These are phyloP conservation scores for Pyrus pyrifolia DNA, from an alignment of 306 rosid species.

Conservation along the genomic window DNA sequence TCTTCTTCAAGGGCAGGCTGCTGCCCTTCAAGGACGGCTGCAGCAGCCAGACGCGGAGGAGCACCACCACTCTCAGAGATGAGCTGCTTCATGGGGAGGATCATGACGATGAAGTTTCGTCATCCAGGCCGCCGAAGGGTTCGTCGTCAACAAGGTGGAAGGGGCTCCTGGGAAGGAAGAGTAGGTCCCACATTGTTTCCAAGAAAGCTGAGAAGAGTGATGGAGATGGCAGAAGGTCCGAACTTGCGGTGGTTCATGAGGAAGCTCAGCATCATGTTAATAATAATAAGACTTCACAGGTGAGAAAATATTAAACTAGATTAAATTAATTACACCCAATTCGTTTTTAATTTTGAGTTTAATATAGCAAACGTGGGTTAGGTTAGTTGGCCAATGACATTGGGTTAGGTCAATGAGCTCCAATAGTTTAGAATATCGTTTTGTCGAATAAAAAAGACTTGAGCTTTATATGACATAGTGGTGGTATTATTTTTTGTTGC, in stretches of 20 bases:
- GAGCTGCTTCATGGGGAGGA: conserved; percentile 57
- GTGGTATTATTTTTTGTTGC: neutral
- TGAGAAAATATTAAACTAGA: conserved; percentile 3
- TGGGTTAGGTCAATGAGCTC: neutral
- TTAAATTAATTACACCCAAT: neutral
- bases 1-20: conserved; percentile 74
- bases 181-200: conserved; percentile 47
- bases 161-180: conserved; percentile 70
- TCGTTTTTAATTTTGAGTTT: neutral
- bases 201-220: conserved; percentile 47
- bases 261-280: conserved; percentile 10
- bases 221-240: conserved; percentile 23
- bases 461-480: neutral
- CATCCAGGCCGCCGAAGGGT: conserved; percentile 57
- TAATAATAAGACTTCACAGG: conserved; percentile 38
- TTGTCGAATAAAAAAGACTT: neutral
- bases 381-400: neutral
- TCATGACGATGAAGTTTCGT: conserved; percentile 32
- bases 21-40: conserved; percentile 58
- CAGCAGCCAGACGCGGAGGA: conserved; percentile 35
- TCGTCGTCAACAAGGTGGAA: conserved; percentile 58
- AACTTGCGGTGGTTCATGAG: conserved; percentile 24
- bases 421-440: too few species aligned
- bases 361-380: neutral
- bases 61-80: conserved; percentile 68